Base-by-base conservation (phyloP, 495 filamentous ascomycete species). In the Penicillium flavigenum region DNA sequence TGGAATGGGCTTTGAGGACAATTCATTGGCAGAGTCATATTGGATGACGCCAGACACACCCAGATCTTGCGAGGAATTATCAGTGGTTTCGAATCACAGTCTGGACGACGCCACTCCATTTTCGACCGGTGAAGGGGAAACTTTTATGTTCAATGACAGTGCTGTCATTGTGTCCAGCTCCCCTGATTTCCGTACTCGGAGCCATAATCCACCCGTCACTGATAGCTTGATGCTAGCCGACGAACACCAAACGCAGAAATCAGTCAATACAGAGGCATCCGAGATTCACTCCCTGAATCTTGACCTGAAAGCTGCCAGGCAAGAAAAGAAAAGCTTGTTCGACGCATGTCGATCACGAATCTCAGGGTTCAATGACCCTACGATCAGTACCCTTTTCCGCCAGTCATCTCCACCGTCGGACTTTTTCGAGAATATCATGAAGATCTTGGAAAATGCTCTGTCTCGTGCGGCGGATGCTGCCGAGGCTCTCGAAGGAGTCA, bases 301-400 rank as follows among this genome's bases (percentile, higher is more conserved):
- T 22, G 76, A 79, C 27, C 44, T 79, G 8, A 71, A 76, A 38
- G 52, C 69, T 7, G 73, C 75, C 4, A 69, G 64, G 43, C 67
- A 68, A 27, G 75, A 76, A 53, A 79, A 77, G 56, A 62, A 45
- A 24, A 60, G 64, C 5, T 53, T 79, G 3, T 79, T 79, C 47
- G 60, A 73, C 17, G 71, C 66, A 17, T 79, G 75, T 53, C 75
- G 73, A 31, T 63, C 61, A 27, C 66, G 65, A n/a, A 60, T 74
- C 17, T 51, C 63, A 49, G 55, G 54, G 4, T 71, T 74, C 11
- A 62, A 70, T 16, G 71, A 73, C 19, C 70, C 73, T 22, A 57
- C 65, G 12, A 59, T 77, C 27, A 66, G 70, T 24, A 54, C 57
- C n/a, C 63, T 70, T 9, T 62, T 79, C 41, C 65, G 63, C 20